Evolutionary conservation across 768 basidiomycete genomes (phyloP), one percentile per base, ranked within the genome.

Genomic region (Lactifluus pinguis): DNA sequence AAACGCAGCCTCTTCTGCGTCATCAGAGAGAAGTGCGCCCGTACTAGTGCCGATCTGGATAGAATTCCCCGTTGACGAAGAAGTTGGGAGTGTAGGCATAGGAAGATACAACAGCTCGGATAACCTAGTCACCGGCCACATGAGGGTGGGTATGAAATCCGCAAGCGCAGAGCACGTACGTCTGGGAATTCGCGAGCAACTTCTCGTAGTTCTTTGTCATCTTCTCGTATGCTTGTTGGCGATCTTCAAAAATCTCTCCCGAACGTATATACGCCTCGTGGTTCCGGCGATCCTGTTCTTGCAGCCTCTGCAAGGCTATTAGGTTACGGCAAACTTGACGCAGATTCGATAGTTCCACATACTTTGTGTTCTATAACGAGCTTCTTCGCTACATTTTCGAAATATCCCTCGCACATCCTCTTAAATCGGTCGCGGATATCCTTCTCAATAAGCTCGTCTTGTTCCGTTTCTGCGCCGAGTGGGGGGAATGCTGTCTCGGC

Each of bases 211-310:
- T 81, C 73, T 90, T 93, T 42, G 93, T 94, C 91, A 98, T 97
- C 75, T 92, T 94, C 76, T 99, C 97, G 70, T 99, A 99, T 10
- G 91, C 93, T 72, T 98, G 95, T 71, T 98, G 95, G 38, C 97
- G 84, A 72, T 99, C 97, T 70, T 99, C 97, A 67, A 99, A 99
- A 64, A 99, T 98, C 73, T 99, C 95, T 30, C 97, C 97, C 3
- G 95, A 98, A 36, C 95, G 92, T 66, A 99, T 98, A 70, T 99
- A 99, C 59, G 97, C 97, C 76, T 99, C 97, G 70, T 98, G 95
- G 68, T 99, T 99, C 53, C 89, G 81, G 64, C 87, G 86, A 72
- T 98, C 97, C 74, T 97, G 95, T 65, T 97, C 93, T 85, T 98
- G 93, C 49, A 99, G 78, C 51, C 88, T 86, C 95, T 98, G 68